A percentile compares a stretch with the other conserved stretches of the same genome.
These are phyloP conservation scores for Penicillium canescens DNA, from an alignment of 495 filamentous ascomycete genomes.

Conservation along the genomic window DNA sequence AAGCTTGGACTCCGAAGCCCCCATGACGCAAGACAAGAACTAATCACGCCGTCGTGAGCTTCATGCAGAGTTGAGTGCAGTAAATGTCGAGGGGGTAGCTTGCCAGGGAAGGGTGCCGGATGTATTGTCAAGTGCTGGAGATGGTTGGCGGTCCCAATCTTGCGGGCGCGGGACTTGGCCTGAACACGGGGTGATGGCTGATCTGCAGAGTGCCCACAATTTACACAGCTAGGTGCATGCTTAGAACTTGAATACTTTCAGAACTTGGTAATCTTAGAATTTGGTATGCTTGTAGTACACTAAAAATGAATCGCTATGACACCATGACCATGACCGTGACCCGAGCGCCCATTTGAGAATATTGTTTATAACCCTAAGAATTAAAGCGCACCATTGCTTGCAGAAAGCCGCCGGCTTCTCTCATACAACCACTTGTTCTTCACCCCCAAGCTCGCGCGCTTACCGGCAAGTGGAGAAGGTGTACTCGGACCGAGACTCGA, in stretches of 20 bases:
- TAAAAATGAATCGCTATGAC: slow-evolving; percentile 7
- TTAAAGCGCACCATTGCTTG: slow-evolving; percentile 43
- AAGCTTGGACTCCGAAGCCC: slow-evolving; percentile 98
- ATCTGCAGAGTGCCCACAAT: neutral
- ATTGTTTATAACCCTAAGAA: neutral
- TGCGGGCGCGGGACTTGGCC: slow-evolving; percentile 10
- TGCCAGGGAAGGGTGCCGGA: neutral
- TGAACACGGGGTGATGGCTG: slow-evolving; percentile 5
- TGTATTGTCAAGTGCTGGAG: slow-evolving; percentile 5
- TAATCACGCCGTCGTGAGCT: slow-evolving; percentile 21
- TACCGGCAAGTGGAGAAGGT: slow-evolving; percentile 61
- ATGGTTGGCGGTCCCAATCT: slow-evolving; percentile 15
- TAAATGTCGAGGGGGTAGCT: neutral
- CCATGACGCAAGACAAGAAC: slow-evolving; percentile 61
- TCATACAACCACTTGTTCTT: slow-evolving; percentile 96
- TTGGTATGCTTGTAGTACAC: slow-evolving; percentile 10
- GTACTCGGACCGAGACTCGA: slow-evolving; percentile 51
- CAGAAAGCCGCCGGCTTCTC: slow-evolving; percentile 51
- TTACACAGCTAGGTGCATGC: neutral
- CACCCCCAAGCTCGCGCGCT: slow-evolving; percentile 68
- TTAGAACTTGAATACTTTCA: too few species aligned
- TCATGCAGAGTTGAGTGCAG: slow-evolving; percentile 28
- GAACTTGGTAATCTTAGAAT: neutral
- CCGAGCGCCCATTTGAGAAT: slow-evolving; percentile 3
- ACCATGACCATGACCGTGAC: slow-evolving; percentile 11